Evolutionary conservation across 495 filamentous ascomycete species (phyloP).

Genomic region (Pyrenula massariospora): DNA sequence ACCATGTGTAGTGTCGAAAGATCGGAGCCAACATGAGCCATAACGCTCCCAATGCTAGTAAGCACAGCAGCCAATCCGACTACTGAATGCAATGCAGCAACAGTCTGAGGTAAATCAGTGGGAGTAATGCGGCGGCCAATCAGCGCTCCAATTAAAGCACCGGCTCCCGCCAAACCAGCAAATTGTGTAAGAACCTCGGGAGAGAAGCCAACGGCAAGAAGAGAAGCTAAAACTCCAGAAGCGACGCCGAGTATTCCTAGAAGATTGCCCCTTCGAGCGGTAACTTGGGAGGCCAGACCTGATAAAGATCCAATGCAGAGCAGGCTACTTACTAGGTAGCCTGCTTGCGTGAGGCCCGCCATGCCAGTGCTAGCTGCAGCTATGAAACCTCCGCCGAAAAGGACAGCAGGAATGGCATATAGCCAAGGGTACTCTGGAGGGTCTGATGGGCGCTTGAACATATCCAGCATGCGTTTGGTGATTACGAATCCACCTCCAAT

Average conservation of each 20-base stretch:
- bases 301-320: constrained; percentile 66
- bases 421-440: constrained; percentile 77
- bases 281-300: constrained; percentile 61
- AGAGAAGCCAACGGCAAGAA: constrained; percentile 66
- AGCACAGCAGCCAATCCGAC: constrained; percentile 72
- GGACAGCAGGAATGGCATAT: constrained; percentile 57
- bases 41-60: constrained; percentile 70
- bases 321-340: constrained; percentile 67
- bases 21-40: constrained; percentile 47
- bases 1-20: constrained; percentile 65
- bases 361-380: constrained; percentile 66
- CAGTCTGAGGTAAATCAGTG: constrained; percentile 70
- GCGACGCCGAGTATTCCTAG: constrained; percentile 71
- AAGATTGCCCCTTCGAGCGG: constrained; percentile 67
- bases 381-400: constrained; percentile 68
- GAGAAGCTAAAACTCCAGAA: constrained; percentile 64
- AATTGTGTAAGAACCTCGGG: constrained; percentile 64
- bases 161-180: constrained; percentile 54
- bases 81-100: constrained; percentile 70
- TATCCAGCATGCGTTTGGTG: constrained; percentile 83
- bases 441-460: constrained; percentile 73
- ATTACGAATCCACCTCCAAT: constrained; percentile 74
- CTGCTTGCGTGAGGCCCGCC: constrained; percentile 68
- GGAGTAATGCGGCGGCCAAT: constrained; percentile 76
- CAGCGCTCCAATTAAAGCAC: constrained; percentile 47